These are phyloP conservation scores for Candolleomyces efflorescens DNA, from an alignment of 768 basidiomycete genomes.

Conservation along the genomic window DNA sequence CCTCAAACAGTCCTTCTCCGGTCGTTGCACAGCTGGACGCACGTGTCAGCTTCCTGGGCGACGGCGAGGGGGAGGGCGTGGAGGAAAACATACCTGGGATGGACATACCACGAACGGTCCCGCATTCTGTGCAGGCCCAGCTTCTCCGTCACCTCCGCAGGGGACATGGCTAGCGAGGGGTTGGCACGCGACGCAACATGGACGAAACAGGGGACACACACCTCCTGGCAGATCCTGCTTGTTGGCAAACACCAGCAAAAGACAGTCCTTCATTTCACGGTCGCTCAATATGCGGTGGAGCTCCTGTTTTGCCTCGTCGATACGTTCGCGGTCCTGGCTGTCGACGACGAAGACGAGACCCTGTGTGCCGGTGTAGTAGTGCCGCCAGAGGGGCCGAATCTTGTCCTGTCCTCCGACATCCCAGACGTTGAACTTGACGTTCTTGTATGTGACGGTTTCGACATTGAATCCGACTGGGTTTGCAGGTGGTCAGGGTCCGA, in stretches of 20 bases:
- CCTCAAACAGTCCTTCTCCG: constrained; percentile 96
- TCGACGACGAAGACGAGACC: constrained; percentile 98
- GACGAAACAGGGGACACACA: constrained; percentile 34
- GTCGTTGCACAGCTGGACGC: constrained; percentile 85
- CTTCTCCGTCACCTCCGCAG: constrained; percentile 97
- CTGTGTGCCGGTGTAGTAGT: constrained; percentile 99
- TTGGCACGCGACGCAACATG: neutral
- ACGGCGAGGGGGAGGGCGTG: neutral
- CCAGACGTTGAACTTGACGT: constrained; percentile 94
- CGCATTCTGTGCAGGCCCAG: constrained; percentile 94
- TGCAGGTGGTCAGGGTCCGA: constrained; percentile 3
- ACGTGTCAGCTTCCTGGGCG: neutral
- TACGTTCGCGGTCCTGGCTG: constrained; percentile 90
- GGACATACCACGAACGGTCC: constrained; percentile 98
- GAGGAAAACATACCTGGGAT: constrained; percentile 73
- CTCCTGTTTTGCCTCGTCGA: constrained; percentile 96
- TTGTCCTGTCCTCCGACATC: constrained; percentile 99
- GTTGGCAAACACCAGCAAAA: constrained; percentile 97
- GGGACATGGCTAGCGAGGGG: constrained; percentile 81
- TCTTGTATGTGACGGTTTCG: constrained; percentile 99
- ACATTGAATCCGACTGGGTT: constrained; percentile 92
- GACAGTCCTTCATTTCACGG: constrained; percentile 96
- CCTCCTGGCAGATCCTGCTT: constrained; percentile 98
- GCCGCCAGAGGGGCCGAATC: constrained; percentile 96
- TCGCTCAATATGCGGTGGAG: constrained; percentile 94